Percentiles rank a stretch among this genome's conserved stretches.
Conservation (phyloP, 148 eudicot species). For the Rhododendron henanense region DNA sequence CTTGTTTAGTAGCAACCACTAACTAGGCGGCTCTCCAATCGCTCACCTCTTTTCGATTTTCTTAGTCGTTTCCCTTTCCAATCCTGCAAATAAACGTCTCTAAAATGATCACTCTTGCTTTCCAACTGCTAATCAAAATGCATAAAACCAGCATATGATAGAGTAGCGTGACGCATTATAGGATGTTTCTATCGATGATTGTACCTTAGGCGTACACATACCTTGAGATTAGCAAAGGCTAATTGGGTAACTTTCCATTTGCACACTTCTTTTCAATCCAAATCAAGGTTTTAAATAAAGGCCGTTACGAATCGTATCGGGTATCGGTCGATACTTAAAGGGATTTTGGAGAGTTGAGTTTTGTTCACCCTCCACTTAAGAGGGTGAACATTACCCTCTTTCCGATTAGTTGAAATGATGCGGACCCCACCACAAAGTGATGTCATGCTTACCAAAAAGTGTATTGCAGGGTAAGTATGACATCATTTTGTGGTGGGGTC, state of each 20-base stretch:
- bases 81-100: background rate
- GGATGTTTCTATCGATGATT: background rate
- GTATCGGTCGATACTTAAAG: no score
- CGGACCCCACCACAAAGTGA: no score
- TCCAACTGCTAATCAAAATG: background rate
- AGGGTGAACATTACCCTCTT: no score
- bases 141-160: background rate
- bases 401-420: no score
- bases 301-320: background rate
- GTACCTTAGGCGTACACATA: background rate
- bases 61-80: background rate
- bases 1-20: background rate
- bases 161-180: background rate
- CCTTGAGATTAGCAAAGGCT: background rate
- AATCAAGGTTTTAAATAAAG: no score
- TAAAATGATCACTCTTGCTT: background rate
- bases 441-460: no score
- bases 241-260: constrained; percentile 7
- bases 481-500: no score
- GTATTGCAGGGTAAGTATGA: no score
- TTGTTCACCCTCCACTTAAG: no score
- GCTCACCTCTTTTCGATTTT: background rate
- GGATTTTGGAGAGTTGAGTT: no score
- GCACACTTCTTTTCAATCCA: background rate
- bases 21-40: background rate